Conservation (phyloP, 257 asterid genomes). For the Mitragyna speciosa region DNA sequence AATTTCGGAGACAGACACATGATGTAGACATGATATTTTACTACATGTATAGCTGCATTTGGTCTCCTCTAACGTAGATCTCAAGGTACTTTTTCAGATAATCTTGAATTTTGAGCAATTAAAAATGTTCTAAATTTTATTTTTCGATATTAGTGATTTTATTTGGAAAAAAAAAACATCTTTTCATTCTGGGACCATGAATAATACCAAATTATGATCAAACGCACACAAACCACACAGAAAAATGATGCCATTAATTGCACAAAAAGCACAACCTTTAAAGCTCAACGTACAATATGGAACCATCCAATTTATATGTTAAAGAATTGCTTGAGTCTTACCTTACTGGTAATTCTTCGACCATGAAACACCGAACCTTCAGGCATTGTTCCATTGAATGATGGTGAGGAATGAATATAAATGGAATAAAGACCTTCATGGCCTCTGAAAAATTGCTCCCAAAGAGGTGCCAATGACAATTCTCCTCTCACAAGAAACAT, state of each 20-base stretch:
- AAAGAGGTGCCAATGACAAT: constrained; percentile 67
- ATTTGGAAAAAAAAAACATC: too few species aligned
- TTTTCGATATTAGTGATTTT: neutral
- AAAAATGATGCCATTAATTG: neutral
- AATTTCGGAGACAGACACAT: too few species aligned
- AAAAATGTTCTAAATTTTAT: neutral
- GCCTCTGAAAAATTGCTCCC: constrained; percentile 73
- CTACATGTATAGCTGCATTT: neutral
- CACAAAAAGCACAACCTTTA: neutral
- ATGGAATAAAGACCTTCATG: constrained; percentile 51
- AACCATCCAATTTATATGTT: neutral
- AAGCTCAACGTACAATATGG: neutral
- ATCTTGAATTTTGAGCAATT: neutral
- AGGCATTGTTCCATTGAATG: constrained; percentile 37
- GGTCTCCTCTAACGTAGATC: constrained; percentile 5
- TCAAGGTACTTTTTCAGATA: neutral
- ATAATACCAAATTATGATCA: neutral
- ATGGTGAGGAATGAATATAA: constrained; percentile 66
- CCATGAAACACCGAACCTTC: constrained; percentile 57
- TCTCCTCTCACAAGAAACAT: constrained; percentile 65
- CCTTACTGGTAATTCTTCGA: constrained; percentile 73
- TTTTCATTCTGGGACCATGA: neutral
- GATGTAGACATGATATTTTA: neutral
- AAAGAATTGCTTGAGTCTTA: constrained; percentile 20
- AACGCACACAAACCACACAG: neutral